phyloP scores from a whole-genome alignment of 2,329 filamentous ascomycete species.

The Monosporascus sp. region DNA sequence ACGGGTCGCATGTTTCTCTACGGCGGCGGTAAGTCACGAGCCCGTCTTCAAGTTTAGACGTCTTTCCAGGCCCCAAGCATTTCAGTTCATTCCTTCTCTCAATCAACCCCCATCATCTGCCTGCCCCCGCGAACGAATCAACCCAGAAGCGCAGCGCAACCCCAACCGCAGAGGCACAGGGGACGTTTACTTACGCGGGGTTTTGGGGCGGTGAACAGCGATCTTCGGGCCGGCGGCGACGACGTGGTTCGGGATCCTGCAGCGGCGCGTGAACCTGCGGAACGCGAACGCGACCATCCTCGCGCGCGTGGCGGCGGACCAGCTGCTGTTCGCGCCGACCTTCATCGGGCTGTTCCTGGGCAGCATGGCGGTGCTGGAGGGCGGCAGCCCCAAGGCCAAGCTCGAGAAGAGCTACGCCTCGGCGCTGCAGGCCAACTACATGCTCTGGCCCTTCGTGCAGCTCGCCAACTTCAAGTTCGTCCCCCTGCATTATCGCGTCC shows the following conservation, averaged over 20 bases:
- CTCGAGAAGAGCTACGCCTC: slow-evolving; percentile 64
- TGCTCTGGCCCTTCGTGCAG: slow-evolving; percentile 84
- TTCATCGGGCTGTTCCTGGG: slow-evolving; percentile 78
- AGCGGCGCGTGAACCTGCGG: slow-evolving; percentile 59
- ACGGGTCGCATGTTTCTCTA: slow-evolving; percentile 78
- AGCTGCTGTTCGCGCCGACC: slow-evolving; percentile 76
- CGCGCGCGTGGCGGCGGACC: slow-evolving; percentile 75
- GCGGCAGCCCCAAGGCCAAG: slow-evolving; percentile 56
- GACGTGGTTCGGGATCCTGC: slow-evolving; percentile 79
- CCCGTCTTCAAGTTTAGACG: no score
- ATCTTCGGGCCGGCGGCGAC: slow-evolving; percentile 86
- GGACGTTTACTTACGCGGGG: no score
- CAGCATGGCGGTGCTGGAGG: slow-evolving; percentile 80
- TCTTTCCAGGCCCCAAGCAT: no score
- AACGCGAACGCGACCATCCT: slow-evolving; percentile 65
- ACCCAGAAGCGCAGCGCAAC: no score
- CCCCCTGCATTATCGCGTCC: slow-evolving; percentile 73
- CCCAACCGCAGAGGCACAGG: no score
- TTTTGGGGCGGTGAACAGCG: slow-evolving; percentile 33
- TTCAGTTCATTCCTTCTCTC: no score
- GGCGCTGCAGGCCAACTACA: slow-evolving; percentile 77
- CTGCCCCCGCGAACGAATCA: no score
- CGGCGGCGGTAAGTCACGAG: slow-evolving; percentile 58
- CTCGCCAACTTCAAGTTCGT: slow-evolving; percentile 82
- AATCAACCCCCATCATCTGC: no score